phyloP scores from a whole-genome alignment of 371 early-diverging fungal species.

The Mortierella sp. region DNA sequence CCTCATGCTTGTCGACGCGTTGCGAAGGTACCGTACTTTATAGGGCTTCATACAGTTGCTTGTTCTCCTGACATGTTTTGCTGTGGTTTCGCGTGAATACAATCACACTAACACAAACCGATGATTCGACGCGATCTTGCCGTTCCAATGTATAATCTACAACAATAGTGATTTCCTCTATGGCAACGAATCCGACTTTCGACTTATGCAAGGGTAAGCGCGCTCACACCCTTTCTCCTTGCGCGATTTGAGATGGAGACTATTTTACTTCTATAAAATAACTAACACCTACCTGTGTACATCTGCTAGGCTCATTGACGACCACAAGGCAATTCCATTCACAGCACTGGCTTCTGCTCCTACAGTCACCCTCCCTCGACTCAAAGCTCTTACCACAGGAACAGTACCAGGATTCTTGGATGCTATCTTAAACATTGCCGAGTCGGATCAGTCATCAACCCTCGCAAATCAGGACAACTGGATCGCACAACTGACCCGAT shows the following conservation, averaged over 20 bases:
- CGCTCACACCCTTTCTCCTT: neutral
- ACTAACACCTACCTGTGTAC: neutral
- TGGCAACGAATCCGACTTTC: conserved; percentile 75
- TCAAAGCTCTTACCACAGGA: conserved; percentile 95
- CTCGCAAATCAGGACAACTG: conserved; percentile 80
- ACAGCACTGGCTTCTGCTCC: conserved; percentile 88
- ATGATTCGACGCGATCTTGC: neutral
- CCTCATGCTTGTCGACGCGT: conserved; percentile 86
- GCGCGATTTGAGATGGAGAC: neutral
- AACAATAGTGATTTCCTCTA: conserved; percentile 80
- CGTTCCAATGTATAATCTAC: neutral
- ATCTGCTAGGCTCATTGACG: conserved; percentile 62
- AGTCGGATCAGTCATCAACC: conserved; percentile 84
- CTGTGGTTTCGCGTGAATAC: no score
- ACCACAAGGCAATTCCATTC: conserved; percentile 70
- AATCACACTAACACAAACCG: neutral
- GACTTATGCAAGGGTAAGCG: conserved; percentile 70
- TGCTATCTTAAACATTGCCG: conserved; percentile 88
- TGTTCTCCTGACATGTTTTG: no score
- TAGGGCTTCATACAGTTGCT: neutral
- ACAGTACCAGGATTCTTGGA: conserved; percentile 81
- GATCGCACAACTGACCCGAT: conserved; percentile 76
- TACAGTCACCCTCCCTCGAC: conserved; percentile 95
- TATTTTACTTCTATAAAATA: neutral
- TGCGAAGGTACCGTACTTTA: conserved; percentile 65